A percentile compares a stretch with the other conserved stretches of the same genome.
Conservation (phyloP, 805 yeast species). For the Tetrapisispora arboricola region DNA sequence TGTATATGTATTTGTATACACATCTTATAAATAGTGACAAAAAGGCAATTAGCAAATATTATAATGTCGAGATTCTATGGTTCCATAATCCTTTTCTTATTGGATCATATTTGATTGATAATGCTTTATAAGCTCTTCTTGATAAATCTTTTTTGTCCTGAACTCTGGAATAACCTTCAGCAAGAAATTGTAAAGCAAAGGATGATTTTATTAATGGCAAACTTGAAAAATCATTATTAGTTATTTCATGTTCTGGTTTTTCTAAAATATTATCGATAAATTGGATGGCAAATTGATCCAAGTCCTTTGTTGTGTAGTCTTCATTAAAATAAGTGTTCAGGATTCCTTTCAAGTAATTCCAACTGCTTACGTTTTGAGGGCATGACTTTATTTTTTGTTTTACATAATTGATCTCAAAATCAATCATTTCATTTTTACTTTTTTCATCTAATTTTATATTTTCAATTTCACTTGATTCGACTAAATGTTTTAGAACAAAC, state of each 20-base stretch:
- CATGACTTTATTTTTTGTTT: constrained; percentile 41
- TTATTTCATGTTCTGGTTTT: constrained; percentile 7
- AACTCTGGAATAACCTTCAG: constrained; percentile 35
- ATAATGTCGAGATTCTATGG: constrained; percentile 21
- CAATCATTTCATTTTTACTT: constrained; percentile 4
- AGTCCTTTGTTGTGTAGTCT: constrained; percentile 24
- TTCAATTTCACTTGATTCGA: no score
- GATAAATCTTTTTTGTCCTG: constrained; percentile 31
- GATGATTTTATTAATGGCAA: constrained; percentile 35
- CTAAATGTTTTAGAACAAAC: constrained; percentile 44
- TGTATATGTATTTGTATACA: no score
- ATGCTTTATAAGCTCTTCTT: constrained; percentile 36
- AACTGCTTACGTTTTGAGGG: constrained; percentile 75
- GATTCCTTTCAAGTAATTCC: constrained; percentile 73
- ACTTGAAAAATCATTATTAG: not conserved
- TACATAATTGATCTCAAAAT: constrained; percentile 45
- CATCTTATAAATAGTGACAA: no score
- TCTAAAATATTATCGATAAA: constrained; percentile 30
- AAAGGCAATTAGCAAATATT: not conserved
- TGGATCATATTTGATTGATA: constrained; percentile 48
- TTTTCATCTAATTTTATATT: constrained; percentile 7
- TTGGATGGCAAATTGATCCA: constrained; percentile 37
- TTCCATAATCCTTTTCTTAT: constrained; percentile 56
- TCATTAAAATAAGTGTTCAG: constrained; percentile 24
- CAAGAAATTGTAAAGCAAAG: constrained; percentile 55